phyloP scores from a whole-genome alignment of 768 basidiomycete genomes.

The Suillus luteus region DNA sequence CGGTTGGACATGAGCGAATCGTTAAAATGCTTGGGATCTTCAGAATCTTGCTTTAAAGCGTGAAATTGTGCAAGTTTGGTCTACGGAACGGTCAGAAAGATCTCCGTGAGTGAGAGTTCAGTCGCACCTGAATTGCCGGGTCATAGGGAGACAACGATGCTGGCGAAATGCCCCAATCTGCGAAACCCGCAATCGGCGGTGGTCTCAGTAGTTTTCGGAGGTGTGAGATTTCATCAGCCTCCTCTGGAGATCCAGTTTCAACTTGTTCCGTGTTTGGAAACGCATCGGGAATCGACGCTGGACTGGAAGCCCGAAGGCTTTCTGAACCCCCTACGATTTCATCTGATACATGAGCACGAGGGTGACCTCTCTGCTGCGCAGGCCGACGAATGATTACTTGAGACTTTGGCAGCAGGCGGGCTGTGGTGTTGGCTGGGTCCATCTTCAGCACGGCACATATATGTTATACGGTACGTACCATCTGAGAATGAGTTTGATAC shows the following conservation, averaged over 20 bases:
- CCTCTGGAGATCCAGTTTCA: constrained; percentile 6
- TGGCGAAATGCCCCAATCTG: constrained; percentile 79
- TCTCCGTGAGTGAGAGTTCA: not conserved
- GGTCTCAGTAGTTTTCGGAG: constrained; percentile 63
- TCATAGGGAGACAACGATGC: constrained; percentile 56
- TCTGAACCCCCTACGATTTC: constrained; percentile 36
- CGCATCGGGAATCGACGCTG: not conserved
- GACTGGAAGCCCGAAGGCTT: constrained; percentile 5
- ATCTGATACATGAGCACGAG: constrained; percentile 52
- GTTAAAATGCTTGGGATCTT: constrained; percentile 86
- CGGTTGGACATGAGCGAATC: constrained; percentile 92
- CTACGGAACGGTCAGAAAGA: constrained; percentile 40
- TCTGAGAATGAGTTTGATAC: constrained; percentile 30
- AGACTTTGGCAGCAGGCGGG: constrained; percentile 47
- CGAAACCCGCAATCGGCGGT: constrained; percentile 60
- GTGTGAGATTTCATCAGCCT: constrained; percentile 49
- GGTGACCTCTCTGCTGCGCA: constrained; percentile 47
- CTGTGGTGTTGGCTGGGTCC: constrained; percentile 26
- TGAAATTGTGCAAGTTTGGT: constrained; percentile 82
- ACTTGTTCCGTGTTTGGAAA: not conserved
- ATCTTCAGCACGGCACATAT: not conserved
- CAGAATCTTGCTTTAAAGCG: constrained; percentile 61
- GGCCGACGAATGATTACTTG: constrained; percentile 63
- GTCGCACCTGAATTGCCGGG: constrained; percentile 58
- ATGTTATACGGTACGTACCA: constrained; percentile 22